Conservation (phyloP, 2,329 filamentous ascomycete genomes). For the Tympanopsis confertula region DNA sequence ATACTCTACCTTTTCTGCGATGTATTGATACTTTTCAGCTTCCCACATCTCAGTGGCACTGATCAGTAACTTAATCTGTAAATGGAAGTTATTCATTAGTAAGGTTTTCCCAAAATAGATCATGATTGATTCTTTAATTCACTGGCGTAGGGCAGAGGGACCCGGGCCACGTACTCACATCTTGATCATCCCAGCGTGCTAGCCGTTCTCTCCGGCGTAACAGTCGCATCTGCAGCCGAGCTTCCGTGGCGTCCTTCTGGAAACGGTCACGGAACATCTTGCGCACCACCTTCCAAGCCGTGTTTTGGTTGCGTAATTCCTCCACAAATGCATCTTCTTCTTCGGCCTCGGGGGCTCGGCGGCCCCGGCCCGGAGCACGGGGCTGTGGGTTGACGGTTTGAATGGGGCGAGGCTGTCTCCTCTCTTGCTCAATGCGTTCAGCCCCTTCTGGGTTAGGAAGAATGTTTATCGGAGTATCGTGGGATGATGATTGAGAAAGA, state of each 20-base stretch:
- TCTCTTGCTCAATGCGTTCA: constrained; percentile 22
- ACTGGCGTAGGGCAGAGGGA: constrained; percentile 2
- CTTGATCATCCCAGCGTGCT: constrained; percentile 23
- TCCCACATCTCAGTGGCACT: constrained; percentile 21
- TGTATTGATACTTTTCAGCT: constrained; percentile 21
- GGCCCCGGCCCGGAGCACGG: constrained; percentile 17
- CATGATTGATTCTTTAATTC: background rate
- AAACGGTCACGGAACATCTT: constrained; percentile 20
- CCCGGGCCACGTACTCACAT: constrained; percentile 26
- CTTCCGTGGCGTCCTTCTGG: constrained; percentile 21
- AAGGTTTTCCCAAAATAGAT: background rate
- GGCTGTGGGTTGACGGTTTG: constrained; percentile 11
- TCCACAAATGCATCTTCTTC: constrained; percentile 24
- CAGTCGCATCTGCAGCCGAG: constrained; percentile 26
- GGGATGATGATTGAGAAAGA: constrained; percentile 7
- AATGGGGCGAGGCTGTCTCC: constrained; percentile 12
- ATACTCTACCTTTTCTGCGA: constrained; percentile 22
- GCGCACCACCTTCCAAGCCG: constrained; percentile 23
- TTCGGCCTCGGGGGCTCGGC: constrained; percentile 21
- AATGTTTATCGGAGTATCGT: constrained; percentile 19
- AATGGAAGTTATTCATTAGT: constrained; percentile 5
- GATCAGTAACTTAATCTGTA: constrained; percentile 20
- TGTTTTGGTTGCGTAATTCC: constrained; percentile 18
- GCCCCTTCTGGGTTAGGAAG: constrained; percentile 23
- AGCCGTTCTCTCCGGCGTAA: constrained; percentile 19